Conservation (phyloP, 306 rosid species). For the Fragaria nilgerrensis region DNA sequence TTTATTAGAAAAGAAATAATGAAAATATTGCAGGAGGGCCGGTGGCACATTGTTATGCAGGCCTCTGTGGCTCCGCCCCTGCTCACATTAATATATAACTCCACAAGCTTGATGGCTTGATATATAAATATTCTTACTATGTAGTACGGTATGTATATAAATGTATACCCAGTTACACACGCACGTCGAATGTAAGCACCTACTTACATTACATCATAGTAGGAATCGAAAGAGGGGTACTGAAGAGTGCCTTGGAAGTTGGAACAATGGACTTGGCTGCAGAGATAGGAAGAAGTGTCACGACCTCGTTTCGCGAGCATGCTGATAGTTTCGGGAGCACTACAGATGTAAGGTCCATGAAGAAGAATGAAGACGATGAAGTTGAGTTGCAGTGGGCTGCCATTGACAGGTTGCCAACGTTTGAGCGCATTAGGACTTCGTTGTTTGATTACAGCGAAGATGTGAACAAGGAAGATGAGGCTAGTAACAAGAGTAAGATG, state of each 20-base stretch:
- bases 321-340: constrained; percentile 8
- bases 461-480: no score
- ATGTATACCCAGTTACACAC: no score
- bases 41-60: neutral
- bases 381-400: constrained; percentile 22
- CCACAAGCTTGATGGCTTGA: neutral
- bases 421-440: constrained; percentile 7
- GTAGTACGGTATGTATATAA: no score
- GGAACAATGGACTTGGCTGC: constrained; percentile 8
- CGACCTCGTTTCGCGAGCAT: constrained; percentile 4
- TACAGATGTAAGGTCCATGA: neutral
- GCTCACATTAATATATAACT: neutral
- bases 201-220: neutral
- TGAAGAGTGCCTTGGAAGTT: neutral
- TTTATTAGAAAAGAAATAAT: no score
- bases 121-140: no score
- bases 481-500: constrained; percentile 6
- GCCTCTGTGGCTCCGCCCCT: neutral
- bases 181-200: neutral
- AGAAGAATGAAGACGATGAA: constrained; percentile 5
- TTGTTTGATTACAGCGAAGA: neutral
- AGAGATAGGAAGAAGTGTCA: constrained; percentile 5
- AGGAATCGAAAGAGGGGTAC: neutral
- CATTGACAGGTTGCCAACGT: constrained; percentile 26
- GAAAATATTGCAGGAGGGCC: neutral